Evolutionary conservation across 805 yeast species (phyloP).

Genomic region (Candida alai): DNA sequence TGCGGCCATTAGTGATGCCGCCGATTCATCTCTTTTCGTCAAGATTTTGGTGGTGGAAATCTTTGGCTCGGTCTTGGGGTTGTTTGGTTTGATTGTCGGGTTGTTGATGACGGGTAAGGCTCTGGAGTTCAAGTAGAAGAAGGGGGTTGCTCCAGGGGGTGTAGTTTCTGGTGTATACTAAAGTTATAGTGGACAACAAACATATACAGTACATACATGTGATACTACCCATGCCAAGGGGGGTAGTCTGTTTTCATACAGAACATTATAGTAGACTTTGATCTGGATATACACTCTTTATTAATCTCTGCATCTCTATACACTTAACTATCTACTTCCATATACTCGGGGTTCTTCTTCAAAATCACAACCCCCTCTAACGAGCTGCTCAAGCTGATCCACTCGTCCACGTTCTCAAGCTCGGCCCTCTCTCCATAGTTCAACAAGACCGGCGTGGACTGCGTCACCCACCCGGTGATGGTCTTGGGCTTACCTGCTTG

Average conservation of each 20-base stretch:
- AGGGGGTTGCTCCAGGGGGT: no score
- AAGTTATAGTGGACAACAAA: background rate
- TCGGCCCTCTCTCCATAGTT: constrained; percentile 97
- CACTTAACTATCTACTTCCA: constrained; percentile 47
- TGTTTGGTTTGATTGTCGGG: constrained; percentile 95
- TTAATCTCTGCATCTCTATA: background rate
- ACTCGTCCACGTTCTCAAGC: constrained; percentile 84
- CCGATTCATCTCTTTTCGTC: constrained; percentile 91
- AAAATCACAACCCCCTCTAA: constrained; percentile 92
- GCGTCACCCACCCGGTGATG: constrained; percentile 99
- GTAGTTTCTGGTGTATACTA: background rate
- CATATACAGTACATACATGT: background rate
- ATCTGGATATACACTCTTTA: background rate
- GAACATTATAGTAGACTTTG: no score
- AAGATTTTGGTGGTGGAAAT: constrained; percentile 95
- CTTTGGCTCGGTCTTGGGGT: constrained; percentile 93
- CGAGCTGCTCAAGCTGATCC: constrained; percentile 72
- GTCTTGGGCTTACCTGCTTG: constrained; percentile 99
- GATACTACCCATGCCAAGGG: no score
- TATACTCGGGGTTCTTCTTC: constrained; percentile 83
- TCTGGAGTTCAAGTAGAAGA: constrained; percentile 69
- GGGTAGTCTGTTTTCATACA: no score
- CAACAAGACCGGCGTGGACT: constrained; percentile 91
- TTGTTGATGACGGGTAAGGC: constrained; percentile 96
- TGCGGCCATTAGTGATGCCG: constrained; percentile 98